Evolutionary conservation across 177 flowering plant genomes (phyloP).

Genomic region (Vitis hybrid): DNA sequence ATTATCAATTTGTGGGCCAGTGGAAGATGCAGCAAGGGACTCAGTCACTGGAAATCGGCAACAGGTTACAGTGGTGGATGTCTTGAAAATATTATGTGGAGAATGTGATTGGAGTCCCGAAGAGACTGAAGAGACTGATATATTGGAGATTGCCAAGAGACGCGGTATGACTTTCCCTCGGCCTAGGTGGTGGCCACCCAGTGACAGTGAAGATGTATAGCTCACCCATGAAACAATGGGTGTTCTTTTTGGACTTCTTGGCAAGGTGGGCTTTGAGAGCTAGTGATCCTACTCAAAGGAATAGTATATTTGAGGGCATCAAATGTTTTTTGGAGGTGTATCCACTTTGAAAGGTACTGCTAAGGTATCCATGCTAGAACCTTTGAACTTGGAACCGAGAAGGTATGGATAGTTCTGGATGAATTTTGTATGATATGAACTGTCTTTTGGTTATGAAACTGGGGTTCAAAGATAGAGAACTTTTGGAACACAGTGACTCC

Average conservation of each 20-base stretch:
- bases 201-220: slow-evolving; percentile 3
- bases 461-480: too few relatives aligned
- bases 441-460: too few relatives aligned
- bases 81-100: slow-evolving; percentile 12
- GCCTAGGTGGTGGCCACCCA: slow-evolving; percentile 31
- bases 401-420: too few relatives aligned
- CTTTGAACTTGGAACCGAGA: too few relatives aligned
- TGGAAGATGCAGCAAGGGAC: neutral
- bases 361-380: too few relatives aligned
- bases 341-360: too few relatives aligned
- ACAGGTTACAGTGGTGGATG: slow-evolving; percentile 14
- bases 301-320: too few relatives aligned
- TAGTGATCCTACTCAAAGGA: neutral
- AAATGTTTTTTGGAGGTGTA: too few relatives aligned
- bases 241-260: slow-evolving; percentile 2
- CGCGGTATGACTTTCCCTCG: slow-evolving; percentile 36
- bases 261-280: neutral
- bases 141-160: slow-evolving; percentile 28
- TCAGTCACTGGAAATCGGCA: neutral
- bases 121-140: slow-evolving; percentile 9
- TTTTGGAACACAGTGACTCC: too few relatives aligned
- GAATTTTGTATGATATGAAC: too few relatives aligned
- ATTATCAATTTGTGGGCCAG: slow-evolving; percentile 5
- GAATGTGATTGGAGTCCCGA: neutral
- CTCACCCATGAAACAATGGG: neutral